These are phyloP conservation scores for Zangia roseola DNA, from an alignment of 768 basidiomycete species.

Conservation along the genomic window DNA sequence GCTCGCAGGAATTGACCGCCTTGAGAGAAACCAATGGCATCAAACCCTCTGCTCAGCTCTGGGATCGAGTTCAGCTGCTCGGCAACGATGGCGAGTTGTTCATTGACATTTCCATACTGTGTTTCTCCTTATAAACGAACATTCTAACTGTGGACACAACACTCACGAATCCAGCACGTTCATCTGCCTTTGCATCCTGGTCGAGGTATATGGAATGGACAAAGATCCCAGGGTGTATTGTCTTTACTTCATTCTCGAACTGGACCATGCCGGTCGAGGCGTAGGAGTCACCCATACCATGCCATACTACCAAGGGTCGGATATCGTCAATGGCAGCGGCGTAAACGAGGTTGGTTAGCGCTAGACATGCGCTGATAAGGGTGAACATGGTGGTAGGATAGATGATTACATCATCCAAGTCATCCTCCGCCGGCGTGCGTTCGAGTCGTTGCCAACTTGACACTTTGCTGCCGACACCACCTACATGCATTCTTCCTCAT, in stretches of 20 bases:
- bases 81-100: conserved; percentile 64
- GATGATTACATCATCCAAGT: conserved; percentile 5
- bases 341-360: conserved; percentile 8
- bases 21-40: conserved; percentile 88
- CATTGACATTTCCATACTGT: conserved; percentile 77
- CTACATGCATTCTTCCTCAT: too few relatives aligned
- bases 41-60: conserved; percentile 70
- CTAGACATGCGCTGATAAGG: conserved; percentile 14
- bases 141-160: background rate
- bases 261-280: conserved; percentile 70
- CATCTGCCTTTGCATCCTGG: conserved; percentile 58
- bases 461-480: too few relatives aligned
- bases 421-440: too few relatives aligned
- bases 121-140: background rate
- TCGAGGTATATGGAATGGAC: conserved; percentile 73
- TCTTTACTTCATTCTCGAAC: conserved; percentile 56
- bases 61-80: conserved; percentile 62
- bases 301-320: conserved; percentile 73
- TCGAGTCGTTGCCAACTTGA: too few relatives aligned
- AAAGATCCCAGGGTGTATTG: conserved; percentile 72
- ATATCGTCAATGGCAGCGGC: conserved; percentile 16
- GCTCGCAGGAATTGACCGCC: conserved; percentile 88
- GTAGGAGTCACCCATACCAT: conserved; percentile 81
- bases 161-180: conserved; percentile 72
- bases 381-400: conserved; percentile 10